Evolutionary conservation across 2,329 filamentous ascomycete species (phyloP).

Genomic region (Pyricularia sp.): DNA sequence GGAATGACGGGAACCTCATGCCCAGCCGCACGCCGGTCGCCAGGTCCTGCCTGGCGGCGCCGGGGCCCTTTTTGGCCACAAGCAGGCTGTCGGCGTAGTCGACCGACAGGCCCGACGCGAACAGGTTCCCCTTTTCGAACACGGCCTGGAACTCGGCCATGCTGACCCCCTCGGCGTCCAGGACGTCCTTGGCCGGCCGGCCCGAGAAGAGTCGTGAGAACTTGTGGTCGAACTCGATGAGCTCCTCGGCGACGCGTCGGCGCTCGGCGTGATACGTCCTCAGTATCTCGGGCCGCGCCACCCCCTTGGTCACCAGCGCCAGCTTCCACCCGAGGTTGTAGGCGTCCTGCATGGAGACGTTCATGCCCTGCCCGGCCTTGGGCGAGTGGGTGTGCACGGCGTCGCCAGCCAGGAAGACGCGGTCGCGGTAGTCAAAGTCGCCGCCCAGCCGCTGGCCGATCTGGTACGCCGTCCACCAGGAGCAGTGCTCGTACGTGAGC

Average conservation of each 20-base stretch:
- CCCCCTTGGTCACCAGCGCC: conserved; percentile 22
- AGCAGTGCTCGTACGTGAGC: conserved; percentile 50
- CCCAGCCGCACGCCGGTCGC: conserved; percentile 37
- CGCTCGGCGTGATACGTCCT: conserved; percentile 35
- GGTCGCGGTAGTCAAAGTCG: conserved; percentile 32
- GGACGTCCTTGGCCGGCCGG: conserved; percentile 41
- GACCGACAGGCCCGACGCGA: conserved; percentile 6
- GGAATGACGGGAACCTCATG: conserved; percentile 48
- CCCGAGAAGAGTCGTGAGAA: conserved; percentile 39
- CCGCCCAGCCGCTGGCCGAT: conserved; percentile 45
- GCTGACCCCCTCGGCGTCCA: conserved; percentile 34
- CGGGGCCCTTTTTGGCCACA: conserved; percentile 5
- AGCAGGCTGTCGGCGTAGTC: conserved; percentile 7
- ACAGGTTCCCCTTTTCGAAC: conserved; percentile 1
- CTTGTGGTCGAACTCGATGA: conserved; percentile 46
- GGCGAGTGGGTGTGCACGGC: conserved; percentile 37
- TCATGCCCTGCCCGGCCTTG: conserved; percentile 53
- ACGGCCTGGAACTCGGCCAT: conserved; percentile 1
- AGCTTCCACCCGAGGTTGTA: conserved; percentile 38
- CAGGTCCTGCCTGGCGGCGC: conserved; percentile 25
- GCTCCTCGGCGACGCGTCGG: conserved; percentile 45
- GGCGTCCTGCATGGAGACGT: conserved; percentile 49
- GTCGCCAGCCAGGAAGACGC: conserved; percentile 50
- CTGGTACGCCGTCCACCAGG: conserved; percentile 41
- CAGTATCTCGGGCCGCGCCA: conserved; percentile 22